Base-by-base conservation (phyloP, 1,139 yeast genomes). In the Yamadazyma blattariae region DNA sequence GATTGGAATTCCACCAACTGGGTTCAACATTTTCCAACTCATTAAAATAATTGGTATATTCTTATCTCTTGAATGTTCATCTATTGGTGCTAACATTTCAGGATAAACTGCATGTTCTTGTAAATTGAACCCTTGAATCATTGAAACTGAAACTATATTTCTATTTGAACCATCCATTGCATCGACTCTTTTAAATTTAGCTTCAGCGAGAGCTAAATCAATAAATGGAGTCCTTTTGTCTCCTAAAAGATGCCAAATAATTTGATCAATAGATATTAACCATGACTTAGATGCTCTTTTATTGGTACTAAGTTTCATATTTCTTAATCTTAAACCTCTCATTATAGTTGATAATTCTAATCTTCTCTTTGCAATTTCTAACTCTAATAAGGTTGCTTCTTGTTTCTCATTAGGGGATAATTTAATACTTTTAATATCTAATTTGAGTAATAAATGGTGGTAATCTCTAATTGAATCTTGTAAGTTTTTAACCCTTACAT, bases 1-100 rank as follows among this genome's bases (percentile, higher is more conserved):
- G 21, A 87, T 78, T 0, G 82, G 72, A 32, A 89, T 89, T 3
- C 97, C 97, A 5, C 96, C 97, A 36, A 89, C 85, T 0, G 95
- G 87, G 26, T 77, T 81, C 31, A 83, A 65, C 73, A 82, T 70
- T 7, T 76, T 72, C 97, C 97, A 89, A 12, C 70, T 65, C 34
- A 84, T 64, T 25, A 65, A 58, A 10, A 86, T 63, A 45, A 86
- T 50, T 1, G 78, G 72, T 11, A 34, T 35, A 5, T 33, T 30
- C 3, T 36, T 23, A 13, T 38, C 36, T n/a, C 41, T 40, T 8
- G 32, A 2, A 5, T 33, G 36, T 2, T 52, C 57, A 21, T 54
- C 38, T 7, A 54, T 65, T 2, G 92, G 90, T 0, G 82, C 65
- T 23, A 90, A 60, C 27, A 92, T 59, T 42, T 86, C 89, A 0